Percentiles rank a stretch among this genome's conserved stretches.
phyloP scores from a whole-genome alignment of 176 grass and related monocot species.

The Cenchrus americanus region DNA sequence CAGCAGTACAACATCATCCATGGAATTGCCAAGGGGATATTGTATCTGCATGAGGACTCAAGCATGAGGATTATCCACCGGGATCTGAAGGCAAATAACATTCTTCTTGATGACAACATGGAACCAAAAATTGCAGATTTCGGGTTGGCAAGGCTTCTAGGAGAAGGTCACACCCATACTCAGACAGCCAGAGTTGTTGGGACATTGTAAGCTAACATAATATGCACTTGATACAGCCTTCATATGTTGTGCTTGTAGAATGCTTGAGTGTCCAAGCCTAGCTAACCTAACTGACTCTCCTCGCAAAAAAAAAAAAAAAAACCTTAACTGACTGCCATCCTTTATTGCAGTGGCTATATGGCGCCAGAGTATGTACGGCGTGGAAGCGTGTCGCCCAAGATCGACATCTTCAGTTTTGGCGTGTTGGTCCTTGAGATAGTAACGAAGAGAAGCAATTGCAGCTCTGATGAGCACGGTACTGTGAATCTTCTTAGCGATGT shows the following conservation, averaged over 20 bases:
- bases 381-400: slow-evolving; percentile 45
- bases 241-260: background rate
- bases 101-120: slow-evolving; percentile 47
- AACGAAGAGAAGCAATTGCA: slow-evolving; percentile 41
- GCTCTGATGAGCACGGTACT: background rate
- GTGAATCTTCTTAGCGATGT: slow-evolving; percentile 53
- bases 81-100: slow-evolving; percentile 52
- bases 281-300: background rate
- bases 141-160: slow-evolving; percentile 48
- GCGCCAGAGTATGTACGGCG: slow-evolving; percentile 30
- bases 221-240: background rate
- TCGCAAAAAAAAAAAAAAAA: no score
- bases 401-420: slow-evolving; percentile 57
- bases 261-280: background rate
- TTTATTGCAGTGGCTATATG: slow-evolving; percentile 52
- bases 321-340: background rate
- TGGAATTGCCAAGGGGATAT: slow-evolving; percentile 56
- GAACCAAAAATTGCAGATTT: slow-evolving; percentile 61
- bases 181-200: slow-evolving; percentile 33
- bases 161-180: slow-evolving; percentile 35
- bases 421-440: slow-evolving; percentile 61
- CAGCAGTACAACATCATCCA: slow-evolving; percentile 50
- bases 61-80: slow-evolving; percentile 53
- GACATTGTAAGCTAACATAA: slow-evolving; percentile 44
- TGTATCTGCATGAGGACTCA: slow-evolving; percentile 64